phyloP scores from a whole-genome alignment of 805 yeast genomes.

The Yarrowia divulgata region DNA sequence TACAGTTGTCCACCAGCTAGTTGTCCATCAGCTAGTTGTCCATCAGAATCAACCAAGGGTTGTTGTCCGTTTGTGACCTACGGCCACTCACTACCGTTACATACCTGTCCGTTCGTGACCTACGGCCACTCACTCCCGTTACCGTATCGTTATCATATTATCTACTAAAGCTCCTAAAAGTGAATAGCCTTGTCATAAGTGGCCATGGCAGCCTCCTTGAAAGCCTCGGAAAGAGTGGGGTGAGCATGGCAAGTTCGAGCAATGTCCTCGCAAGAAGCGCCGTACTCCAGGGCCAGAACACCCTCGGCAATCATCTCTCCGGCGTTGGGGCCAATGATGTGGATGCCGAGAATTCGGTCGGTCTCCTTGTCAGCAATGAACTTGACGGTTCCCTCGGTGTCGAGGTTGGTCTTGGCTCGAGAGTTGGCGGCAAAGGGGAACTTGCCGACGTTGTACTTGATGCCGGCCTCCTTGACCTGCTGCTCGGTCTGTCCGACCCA shows the following conservation, averaged over 20 bases:
- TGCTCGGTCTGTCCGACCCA: conserved; percentile 98
- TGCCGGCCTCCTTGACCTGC: conserved; percentile 90
- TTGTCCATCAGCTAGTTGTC: too few species aligned
- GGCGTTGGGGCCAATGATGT: conserved; percentile 97
- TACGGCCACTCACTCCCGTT: background rate
- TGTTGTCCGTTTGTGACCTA: background rate
- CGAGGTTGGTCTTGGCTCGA: conserved; percentile 97
- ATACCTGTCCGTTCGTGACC: background rate
- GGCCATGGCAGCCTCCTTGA: conserved; percentile 96
- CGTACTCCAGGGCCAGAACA: conserved; percentile 96
- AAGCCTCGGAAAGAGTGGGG: conserved; percentile 97
- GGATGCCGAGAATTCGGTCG: conserved; percentile 94
- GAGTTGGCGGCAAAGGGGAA: conserved; percentile 99
- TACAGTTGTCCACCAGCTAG: too few species aligned
- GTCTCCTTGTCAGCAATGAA: conserved; percentile 96
- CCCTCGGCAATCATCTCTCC: conserved; percentile 99
- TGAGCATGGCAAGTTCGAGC: conserved; percentile 99
- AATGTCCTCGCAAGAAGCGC: conserved; percentile 97
- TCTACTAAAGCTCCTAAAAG: conserved; percentile 56
- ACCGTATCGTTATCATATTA: conserved; percentile 35
- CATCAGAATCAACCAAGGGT: too few species aligned
- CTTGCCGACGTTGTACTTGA: conserved; percentile 91
- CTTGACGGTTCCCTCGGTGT: conserved; percentile 97
- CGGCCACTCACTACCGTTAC: background rate
- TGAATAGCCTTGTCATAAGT: conserved; percentile 92